Percentiles rank a stretch among this genome's conserved stretches.
Evolutionary conservation across 768 basidiomycete genomes (phyloP).

Genomic region (Suillus alpinus): DNA sequence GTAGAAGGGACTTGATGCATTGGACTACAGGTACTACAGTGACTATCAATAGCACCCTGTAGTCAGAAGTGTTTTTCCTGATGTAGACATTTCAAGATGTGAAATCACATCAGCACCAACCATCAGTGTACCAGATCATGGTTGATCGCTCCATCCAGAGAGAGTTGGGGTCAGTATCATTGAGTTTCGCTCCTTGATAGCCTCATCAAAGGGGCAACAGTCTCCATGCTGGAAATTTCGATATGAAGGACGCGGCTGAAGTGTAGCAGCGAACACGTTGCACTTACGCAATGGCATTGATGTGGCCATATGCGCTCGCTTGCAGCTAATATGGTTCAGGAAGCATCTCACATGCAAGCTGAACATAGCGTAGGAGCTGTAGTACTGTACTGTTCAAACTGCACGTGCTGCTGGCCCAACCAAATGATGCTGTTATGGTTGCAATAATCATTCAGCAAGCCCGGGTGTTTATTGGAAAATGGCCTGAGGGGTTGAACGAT

Average conservation of each 20-base stretch:
- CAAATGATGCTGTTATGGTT: not conserved
- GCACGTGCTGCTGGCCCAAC: not conserved
- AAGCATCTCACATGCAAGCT: not conserved
- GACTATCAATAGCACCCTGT: not conserved
- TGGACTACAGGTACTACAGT: not conserved
- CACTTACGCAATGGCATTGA: not conserved
- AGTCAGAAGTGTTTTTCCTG: not conserved
- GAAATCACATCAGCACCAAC: no score
- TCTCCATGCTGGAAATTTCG: no score
- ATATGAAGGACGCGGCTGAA: no score
- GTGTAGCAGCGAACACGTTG: no score
- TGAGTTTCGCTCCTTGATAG: no score
- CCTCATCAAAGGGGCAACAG: no score
- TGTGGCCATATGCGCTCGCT: not conserved
- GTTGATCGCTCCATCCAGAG: no score
- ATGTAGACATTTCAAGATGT: no score
- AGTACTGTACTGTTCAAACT: not conserved
- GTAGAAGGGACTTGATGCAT: not conserved
- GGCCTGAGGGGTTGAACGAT: no score
- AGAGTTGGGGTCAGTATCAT: no score
- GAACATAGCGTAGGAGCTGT: not conserved
- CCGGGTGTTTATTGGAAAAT: no score
- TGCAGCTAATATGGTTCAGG: not conserved
- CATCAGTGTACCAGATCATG: no score
- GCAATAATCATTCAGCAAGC: not conserved